Percentiles rank a stretch among this genome's conserved stretches.
Conservation (phyloP, 2,329 filamentous ascomycete species). For the Escovopsis sp. region DNA sequence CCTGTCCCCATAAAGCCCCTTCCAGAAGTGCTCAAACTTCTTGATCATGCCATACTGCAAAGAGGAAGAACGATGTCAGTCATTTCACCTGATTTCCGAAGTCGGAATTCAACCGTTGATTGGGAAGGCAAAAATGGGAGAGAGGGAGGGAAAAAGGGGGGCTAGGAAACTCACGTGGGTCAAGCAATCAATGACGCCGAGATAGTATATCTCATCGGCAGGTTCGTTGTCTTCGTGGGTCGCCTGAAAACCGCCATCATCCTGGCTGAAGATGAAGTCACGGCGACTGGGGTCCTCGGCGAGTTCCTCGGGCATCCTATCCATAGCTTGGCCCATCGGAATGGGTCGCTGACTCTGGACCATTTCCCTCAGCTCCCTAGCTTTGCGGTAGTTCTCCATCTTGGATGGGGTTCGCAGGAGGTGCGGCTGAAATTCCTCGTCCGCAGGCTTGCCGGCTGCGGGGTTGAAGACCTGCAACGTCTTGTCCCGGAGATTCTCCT, state of each 20-base stretch:
- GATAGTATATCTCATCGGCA: slow-evolving; percentile 89
- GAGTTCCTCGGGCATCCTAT: slow-evolving; percentile 81
- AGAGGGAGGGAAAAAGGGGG: too few relatives aligned
- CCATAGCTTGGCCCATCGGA: slow-evolving; percentile 71
- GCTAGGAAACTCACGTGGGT: slow-evolving; percentile 64
- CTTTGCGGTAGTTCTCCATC: slow-evolving; percentile 79
- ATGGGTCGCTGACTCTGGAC: slow-evolving; percentile 86
- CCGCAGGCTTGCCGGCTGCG: slow-evolving; percentile 45
- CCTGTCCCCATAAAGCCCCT: slow-evolving; percentile 71
- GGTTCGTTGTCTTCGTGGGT: slow-evolving; percentile 79
- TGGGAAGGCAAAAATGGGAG: slow-evolving; percentile 10
- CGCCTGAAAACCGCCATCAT: slow-evolving; percentile 84
- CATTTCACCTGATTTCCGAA: too few relatives aligned
- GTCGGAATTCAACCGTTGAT: not conserved
- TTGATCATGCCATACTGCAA: slow-evolving; percentile 80
- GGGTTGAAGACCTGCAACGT: slow-evolving; percentile 90
- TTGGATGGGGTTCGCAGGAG: slow-evolving; percentile 86
- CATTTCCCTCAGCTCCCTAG: slow-evolving; percentile 77
- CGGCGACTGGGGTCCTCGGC: slow-evolving; percentile 55
- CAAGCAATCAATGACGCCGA: slow-evolving; percentile 95
- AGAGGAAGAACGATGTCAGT: not conserved
- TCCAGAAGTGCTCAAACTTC: slow-evolving; percentile 93
- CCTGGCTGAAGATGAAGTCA: slow-evolving; percentile 74
- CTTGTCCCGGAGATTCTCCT: slow-evolving; percentile 81
- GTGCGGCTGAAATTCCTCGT: slow-evolving; percentile 46